Base-by-base conservation (phyloP, 768 basidiomycete genomes). In the Boletus coccyginus region DNA sequence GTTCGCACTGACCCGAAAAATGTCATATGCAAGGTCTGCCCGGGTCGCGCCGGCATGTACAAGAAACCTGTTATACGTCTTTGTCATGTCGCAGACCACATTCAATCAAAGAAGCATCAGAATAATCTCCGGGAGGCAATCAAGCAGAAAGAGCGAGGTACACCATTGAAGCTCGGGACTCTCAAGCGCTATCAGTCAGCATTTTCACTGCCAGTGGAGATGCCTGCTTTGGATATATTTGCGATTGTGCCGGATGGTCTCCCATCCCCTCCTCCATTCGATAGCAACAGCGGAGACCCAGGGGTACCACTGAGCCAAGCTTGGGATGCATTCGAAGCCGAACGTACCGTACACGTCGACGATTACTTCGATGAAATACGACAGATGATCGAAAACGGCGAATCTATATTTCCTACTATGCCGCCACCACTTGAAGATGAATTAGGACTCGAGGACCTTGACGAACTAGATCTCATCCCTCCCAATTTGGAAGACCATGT, bases 301-400 rank as follows among this genome's bases (percentile, higher is more conserved):
- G 36, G 27, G 7, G 27, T 55, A 17, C 53, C 50, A 8, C 13
- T 52, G 2, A n/a, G n/a, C 33, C 53, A 50, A 8, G 47, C 36
- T 21, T 59, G 54, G 53, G 53, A 58, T 7, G 53, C 42, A 12
- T 58, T 58, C 17, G 39, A 59, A 19, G 38, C 21, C 0, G 35
- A 55, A 48, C 7, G 24, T 46, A 40, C 29, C 4, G 1, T 35
- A 19, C 5, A 19, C 24, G 1, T 44, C 6, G 21, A 49, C 2
- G 55, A 62, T 38, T 62, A 56, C 48, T 62, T 59, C 38, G 17
- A 39, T 10, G 17, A 39, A 7, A 39, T 39, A 39, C 38, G 13
- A 39, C 38, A n/a, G 7, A 39, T n/a, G 38, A 39, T 39, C 3
- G 6, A 39, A n/a, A 39, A n/a, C 9, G 38, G 17, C 17, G 38